A percentile compares a stretch with the other conserved stretches of the same genome.
Conservation (phyloP, 495 filamentous ascomycete species). For the Penicillium nucicola region DNA sequence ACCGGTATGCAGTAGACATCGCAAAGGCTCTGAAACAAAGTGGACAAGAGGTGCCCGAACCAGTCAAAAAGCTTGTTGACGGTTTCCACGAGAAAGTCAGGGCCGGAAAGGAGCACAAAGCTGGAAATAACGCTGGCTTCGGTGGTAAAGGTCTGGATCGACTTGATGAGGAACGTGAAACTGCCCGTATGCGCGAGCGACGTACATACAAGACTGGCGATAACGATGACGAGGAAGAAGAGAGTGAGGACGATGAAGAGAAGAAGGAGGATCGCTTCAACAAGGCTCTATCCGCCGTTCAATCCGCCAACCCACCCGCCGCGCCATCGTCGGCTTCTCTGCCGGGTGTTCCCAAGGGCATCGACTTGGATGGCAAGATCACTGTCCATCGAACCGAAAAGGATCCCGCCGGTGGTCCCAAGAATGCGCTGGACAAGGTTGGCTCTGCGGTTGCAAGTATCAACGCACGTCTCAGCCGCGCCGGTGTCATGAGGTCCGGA, state of each 20-base stretch:
- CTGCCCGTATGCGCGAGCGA: constrained; percentile 76
- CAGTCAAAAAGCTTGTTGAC: constrained; percentile 61
- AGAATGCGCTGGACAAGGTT: constrained; percentile 81
- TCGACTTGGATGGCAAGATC: constrained; percentile 71
- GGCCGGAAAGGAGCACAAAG: constrained; percentile 82
- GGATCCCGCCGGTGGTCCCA: constrained; percentile 44
- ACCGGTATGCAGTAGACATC: constrained; percentile 85
- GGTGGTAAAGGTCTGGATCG: constrained; percentile 92
- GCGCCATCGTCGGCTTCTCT: constrained; percentile 40
- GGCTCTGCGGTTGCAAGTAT: constrained; percentile 81
- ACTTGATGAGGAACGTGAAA: constrained; percentile 86
- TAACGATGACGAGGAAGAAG: constrained; percentile 81
- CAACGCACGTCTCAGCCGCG: constrained; percentile 78
- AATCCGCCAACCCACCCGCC: constrained; percentile 47
- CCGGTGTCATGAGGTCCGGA: constrained; percentile 80
- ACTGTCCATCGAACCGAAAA: constrained; percentile 74
- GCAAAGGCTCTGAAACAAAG: constrained; percentile 92
- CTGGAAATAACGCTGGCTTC: constrained; percentile 64
- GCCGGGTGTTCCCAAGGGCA: constrained; percentile 57
- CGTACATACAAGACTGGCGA: constrained; percentile 89
- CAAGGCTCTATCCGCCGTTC: constrained; percentile 63
- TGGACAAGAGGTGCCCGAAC: constrained; percentile 74
- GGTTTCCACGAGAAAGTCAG: constrained; percentile 85
- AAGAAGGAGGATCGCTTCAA: constrained; percentile 58
- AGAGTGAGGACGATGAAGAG: constrained; percentile 75